phyloP scores from a whole-genome alignment of 2,329 filamentous ascomycete species.

The Cladosporium sp. region DNA sequence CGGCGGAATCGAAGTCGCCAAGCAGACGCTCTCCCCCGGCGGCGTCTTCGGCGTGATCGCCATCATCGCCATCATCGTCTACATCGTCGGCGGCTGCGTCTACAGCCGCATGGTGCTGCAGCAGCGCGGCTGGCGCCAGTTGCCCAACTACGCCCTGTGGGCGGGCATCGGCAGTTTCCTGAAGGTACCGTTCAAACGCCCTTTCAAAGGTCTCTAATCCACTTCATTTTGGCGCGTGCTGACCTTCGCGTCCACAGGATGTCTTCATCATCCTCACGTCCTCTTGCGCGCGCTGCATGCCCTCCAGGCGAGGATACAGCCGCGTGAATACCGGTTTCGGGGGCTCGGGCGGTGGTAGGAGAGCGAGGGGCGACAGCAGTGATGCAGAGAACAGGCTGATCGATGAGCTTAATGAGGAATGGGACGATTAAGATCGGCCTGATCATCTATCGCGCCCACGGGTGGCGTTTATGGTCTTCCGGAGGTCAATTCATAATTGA shows the following conservation, averaged over 20 bases:
- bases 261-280: conserved; percentile 63
- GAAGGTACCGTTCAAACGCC: conserved; percentile 49
- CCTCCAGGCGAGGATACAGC: conserved; percentile 60
- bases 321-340: conserved; percentile 41
- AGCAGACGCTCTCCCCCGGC: conserved; percentile 57
- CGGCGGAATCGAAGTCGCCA: conserved; percentile 56
- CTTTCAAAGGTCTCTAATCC: background rate
- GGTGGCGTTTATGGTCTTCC: no score
- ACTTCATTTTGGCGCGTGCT: background rate
- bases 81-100: conserved; percentile 85
- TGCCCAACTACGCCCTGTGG: conserved; percentile 94
- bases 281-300: conserved; percentile 61
- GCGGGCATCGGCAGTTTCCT: conserved; percentile 78
- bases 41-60: conserved; percentile 83
- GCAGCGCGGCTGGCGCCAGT: conserved; percentile 87
- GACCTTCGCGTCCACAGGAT: conserved; percentile 32
- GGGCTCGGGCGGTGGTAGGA: conserved; percentile 22
- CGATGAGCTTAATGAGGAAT: conserved; percentile 93
- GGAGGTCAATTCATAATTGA: no score
- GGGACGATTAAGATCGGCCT: conserved; percentile 60
- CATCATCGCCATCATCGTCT: conserved; percentile 73
- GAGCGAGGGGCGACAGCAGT: conserved; percentile 38
- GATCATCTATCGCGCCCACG: no score
- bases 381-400: conserved; percentile 93
- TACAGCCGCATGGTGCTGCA: conserved; percentile 94